These are phyloP conservation scores for Mycena metata DNA, from an alignment of 768 basidiomycete genomes.

Conservation along the genomic window DNA sequence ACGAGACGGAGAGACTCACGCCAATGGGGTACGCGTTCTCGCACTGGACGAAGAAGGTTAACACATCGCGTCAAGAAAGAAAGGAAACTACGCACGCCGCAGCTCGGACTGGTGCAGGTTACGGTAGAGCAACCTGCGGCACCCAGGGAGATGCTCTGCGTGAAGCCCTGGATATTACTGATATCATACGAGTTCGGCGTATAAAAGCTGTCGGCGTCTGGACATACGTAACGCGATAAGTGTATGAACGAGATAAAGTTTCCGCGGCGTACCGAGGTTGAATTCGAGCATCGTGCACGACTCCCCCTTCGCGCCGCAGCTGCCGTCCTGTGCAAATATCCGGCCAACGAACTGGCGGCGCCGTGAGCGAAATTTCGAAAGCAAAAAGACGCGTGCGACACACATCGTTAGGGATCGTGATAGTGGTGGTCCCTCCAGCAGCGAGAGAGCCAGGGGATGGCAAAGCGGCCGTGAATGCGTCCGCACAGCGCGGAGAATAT, in stretches of 20 bases:
- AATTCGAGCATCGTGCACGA: conserved; percentile 35
- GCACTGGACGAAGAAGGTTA: conserved; percentile 12
- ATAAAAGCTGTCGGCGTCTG: conserved; percentile 36
- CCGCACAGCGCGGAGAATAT: conserved; percentile 32
- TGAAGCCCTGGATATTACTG: conserved; percentile 36
- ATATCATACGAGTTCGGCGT: conserved; percentile 37
- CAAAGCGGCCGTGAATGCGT: conserved; percentile 19
- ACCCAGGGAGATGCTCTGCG: conserved; percentile 37
- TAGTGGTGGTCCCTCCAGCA: conserved; percentile 23
- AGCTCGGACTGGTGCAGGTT: conserved; percentile 28
- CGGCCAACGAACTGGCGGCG: conserved; percentile 28
- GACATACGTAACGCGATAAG: neutral
- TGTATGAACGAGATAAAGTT: too few relatives aligned
- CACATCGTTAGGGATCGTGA: conserved; percentile 22
- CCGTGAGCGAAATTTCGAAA: neutral
- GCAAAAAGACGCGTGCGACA: neutral
- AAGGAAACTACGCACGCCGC: conserved; percentile 20
- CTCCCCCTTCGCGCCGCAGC: conserved; percentile 30
- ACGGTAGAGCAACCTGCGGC: conserved; percentile 30
- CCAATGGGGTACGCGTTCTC: conserved; percentile 33
- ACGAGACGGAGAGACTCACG: conserved; percentile 8
- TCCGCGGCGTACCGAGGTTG: conserved; percentile 23
- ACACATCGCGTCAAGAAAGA: neutral
- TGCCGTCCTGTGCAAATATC: conserved; percentile 28
- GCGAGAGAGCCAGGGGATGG: conserved; percentile 24